Conservation (phyloP, 2,329 filamentous ascomycete species). For the Cladosporium colombiae region DNA sequence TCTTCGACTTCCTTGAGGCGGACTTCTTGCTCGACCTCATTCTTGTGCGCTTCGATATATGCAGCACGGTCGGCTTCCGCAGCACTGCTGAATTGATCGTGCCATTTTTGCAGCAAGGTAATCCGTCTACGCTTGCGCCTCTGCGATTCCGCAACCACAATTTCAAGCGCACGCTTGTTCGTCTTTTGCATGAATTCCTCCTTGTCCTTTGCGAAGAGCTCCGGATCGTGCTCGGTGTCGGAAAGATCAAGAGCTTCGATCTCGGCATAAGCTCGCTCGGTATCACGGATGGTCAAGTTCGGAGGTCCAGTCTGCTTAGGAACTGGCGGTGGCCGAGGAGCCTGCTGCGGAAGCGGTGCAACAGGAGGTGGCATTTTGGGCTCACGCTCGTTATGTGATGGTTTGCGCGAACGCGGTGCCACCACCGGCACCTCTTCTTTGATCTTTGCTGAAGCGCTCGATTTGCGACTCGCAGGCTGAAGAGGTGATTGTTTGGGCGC, state of each 20-base stretch:
- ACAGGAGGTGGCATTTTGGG: slow-evolving; percentile 17
- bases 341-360: slow-evolving; percentile 6
- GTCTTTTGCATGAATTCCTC: slow-evolving; percentile 55
- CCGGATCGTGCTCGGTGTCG: slow-evolving; percentile 58
- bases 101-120: slow-evolving; percentile 57
- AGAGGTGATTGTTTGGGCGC: slow-evolving; percentile 11
- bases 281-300: slow-evolving; percentile 45
- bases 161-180: slow-evolving; percentile 68
- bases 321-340: slow-evolving; percentile 22
- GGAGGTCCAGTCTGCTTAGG: slow-evolving; percentile 36
- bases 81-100: slow-evolving; percentile 65
- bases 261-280: slow-evolving; percentile 59
- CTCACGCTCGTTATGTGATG: slow-evolving; percentile 18
- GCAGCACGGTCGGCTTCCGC: slow-evolving; percentile 71
- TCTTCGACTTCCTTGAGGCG: slow-evolving; percentile 86
- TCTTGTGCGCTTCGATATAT: slow-evolving; percentile 75
- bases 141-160: slow-evolving; percentile 62
- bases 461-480: slow-evolving; percentile 12
- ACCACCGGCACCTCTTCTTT: slow-evolving; percentile 13
- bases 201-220: slow-evolving; percentile 39
- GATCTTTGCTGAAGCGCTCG: slow-evolving; percentile 15
- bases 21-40: slow-evolving; percentile 80
- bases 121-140: slow-evolving; percentile 67
- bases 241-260: slow-evolving; percentile 65
- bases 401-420: slow-evolving; percentile 12